Evolutionary conservation across 148 eudicot genomes (phyloP).

Genomic region (Euryodendron excelsum): DNA sequence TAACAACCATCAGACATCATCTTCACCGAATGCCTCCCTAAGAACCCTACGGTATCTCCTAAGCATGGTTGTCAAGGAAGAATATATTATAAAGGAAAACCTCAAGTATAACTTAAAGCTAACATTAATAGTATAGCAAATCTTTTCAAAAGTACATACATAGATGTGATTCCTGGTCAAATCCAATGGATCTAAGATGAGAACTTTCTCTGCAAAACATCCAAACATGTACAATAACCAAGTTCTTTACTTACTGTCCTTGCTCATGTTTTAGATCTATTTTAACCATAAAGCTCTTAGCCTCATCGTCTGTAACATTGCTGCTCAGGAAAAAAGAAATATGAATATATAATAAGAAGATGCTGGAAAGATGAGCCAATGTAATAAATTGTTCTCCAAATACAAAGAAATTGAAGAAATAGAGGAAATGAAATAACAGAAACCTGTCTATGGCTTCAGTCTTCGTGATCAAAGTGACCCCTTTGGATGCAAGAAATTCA

Average conservation of each 20-base stretch:
- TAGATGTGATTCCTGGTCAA: not conserved
- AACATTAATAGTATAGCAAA: too few species aligned
- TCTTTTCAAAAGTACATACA: too few species aligned
- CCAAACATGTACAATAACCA: not conserved
- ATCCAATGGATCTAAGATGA: not conserved
- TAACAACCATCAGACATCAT: too few species aligned
- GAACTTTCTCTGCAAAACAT: not conserved
- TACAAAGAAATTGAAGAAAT: not conserved
- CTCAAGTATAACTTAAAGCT: too few species aligned
- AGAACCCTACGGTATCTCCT: too few species aligned
- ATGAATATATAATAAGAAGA: not conserved
- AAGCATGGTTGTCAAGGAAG: too few species aligned
- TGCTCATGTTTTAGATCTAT: conserved; percentile 35
- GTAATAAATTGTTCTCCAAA: not conserved
- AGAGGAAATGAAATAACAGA: conserved; percentile 5
- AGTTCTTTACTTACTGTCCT: not conserved
- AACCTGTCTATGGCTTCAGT: conserved; percentile 85
- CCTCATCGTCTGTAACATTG: conserved; percentile 59
- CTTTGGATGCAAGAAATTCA: conserved; percentile 56
- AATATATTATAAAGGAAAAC: too few species aligned
- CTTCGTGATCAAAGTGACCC: conserved; percentile 67
- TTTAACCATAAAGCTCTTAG: conserved; percentile 38
- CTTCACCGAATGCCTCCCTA: too few species aligned
- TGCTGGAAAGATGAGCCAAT: not conserved
- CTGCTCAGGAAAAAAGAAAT: conserved; percentile 35